Conservation (phyloP, 2,329 filamentous ascomycete genomes). For the Karstenula rhodostoma region DNA sequence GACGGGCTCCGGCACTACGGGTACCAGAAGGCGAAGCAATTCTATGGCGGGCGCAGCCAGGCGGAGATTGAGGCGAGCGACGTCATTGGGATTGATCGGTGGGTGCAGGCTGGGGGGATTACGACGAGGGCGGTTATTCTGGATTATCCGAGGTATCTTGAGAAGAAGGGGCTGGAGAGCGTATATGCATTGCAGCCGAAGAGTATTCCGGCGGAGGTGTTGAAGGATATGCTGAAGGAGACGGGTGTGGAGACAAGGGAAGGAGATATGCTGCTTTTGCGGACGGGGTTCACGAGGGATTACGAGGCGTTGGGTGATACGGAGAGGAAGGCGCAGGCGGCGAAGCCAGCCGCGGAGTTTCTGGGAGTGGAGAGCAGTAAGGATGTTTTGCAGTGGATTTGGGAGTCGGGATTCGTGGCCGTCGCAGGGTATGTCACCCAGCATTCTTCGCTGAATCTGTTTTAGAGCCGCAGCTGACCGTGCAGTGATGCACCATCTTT, state of each 20-base stretch:
- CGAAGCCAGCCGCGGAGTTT: constrained; percentile 42
- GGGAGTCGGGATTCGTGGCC: constrained; percentile 57
- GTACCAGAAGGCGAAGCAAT: constrained; percentile 53
- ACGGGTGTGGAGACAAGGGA: constrained; percentile 46
- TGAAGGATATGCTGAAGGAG: constrained; percentile 45
- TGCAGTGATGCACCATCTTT: constrained; percentile 50
- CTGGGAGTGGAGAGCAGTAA: constrained; percentile 52
- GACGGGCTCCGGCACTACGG: constrained; percentile 53
- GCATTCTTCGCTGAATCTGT: neutral
- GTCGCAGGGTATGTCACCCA: constrained; percentile 49
- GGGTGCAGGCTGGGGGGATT: constrained; percentile 41
- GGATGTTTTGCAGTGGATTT: constrained; percentile 55
- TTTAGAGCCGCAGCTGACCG: neutral
- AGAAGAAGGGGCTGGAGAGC: constrained; percentile 26
- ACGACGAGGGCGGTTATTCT: constrained; percentile 40
- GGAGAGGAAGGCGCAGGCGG: constrained; percentile 37
- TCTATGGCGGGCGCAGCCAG: constrained; percentile 53
- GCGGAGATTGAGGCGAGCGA: constrained; percentile 47
- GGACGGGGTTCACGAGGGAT: constrained; percentile 48
- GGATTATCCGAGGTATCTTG: constrained; percentile 42
- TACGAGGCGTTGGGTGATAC: constrained; percentile 37
- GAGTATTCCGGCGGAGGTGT: constrained; percentile 28
- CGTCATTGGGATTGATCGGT: constrained; percentile 54
- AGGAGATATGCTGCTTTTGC: constrained; percentile 40
- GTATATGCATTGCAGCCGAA: constrained; percentile 35